phyloP scores from a whole-genome alignment of 108 stramenopile species.

The Chaetoceros muelleri region DNA sequence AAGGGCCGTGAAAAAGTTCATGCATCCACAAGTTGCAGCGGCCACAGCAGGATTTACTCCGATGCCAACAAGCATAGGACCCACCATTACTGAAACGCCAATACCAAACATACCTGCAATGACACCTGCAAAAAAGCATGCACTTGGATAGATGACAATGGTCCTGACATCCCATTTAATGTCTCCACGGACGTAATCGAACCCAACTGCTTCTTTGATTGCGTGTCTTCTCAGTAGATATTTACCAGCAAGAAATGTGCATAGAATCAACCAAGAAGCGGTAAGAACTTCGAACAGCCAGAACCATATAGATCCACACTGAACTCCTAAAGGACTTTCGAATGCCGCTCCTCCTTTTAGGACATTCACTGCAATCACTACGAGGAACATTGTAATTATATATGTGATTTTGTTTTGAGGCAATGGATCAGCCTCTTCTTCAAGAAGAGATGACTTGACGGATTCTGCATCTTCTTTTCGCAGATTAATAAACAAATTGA shows the following conservation, averaged over 20 bases:
- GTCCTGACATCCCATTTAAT: slow-evolving; percentile 86
- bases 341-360: slow-evolving; percentile 89
- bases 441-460: slow-evolving; percentile 20
- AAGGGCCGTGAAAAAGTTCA: slow-evolving; percentile 91
- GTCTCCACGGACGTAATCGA: slow-evolving; percentile 90
- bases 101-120: slow-evolving; percentile 94
- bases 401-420: slow-evolving; percentile 60
- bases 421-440: slow-evolving; percentile 42
- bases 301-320: slow-evolving; percentile 80
- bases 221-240: slow-evolving; percentile 76
- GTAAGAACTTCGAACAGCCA: slow-evolving; percentile 87
- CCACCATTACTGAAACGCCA: slow-evolving; percentile 90
- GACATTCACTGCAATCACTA: slow-evolving; percentile 85
- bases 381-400: slow-evolving; percentile 53
- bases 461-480: background rate
- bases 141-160: slow-evolving; percentile 77
- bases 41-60: slow-evolving; percentile 90
- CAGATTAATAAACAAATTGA: background rate
- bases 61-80: slow-evolving; percentile 87
- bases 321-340: slow-evolving; percentile 80
- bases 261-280: slow-evolving; percentile 68
- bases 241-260: slow-evolving; percentile 66
- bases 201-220: slow-evolving; percentile 70
- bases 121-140: slow-evolving; percentile 87
- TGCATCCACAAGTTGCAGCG: slow-evolving; percentile 79